These are phyloP conservation scores for Basidioascus undulatus DNA, from an alignment of 768 basidiomycete genomes.

Conservation along the genomic window DNA sequence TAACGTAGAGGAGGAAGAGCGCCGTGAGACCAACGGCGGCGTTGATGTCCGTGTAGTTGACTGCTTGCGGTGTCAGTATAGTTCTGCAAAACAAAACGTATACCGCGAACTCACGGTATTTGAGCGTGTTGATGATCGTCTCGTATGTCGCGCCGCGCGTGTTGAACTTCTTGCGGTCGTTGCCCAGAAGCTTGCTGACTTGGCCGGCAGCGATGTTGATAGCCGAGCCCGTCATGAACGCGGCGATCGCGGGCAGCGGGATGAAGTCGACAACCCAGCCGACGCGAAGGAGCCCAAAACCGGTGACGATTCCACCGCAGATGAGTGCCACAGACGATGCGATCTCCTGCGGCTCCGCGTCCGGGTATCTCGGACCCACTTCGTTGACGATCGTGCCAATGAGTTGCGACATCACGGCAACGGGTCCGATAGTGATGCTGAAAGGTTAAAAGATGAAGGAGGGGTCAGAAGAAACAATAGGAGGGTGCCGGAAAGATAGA, in stretches of 20 bases:
- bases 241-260: conserved; percentile 30
- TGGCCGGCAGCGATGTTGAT: conserved; percentile 60
- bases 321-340: conserved; percentile 66
- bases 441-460: neutral
- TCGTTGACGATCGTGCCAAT: conserved; percentile 46
- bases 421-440: conserved; percentile 75
- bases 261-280: conserved; percentile 95
- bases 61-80: too few relatives aligned
- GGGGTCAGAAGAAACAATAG: neutral
- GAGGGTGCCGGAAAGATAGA: neutral
- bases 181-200: conserved; percentile 43
- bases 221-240: conserved; percentile 91
- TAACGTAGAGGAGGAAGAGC: conserved; percentile 30
- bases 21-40: conserved; percentile 53
- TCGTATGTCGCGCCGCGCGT: conserved; percentile 62
- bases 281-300: conserved; percentile 61
- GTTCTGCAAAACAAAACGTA: too few relatives aligned
- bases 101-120: conserved; percentile 61
- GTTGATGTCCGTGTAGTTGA: conserved; percentile 33
- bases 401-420: conserved; percentile 71
- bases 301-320: conserved; percentile 73
- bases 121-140: conserved; percentile 83
- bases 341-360: conserved; percentile 35
- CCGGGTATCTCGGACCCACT: conserved; percentile 23
- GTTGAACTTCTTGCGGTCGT: conserved; percentile 22